Base-by-base conservation (phyloP, 805 yeast species). In the Metschnikowia continentalis region DNA sequence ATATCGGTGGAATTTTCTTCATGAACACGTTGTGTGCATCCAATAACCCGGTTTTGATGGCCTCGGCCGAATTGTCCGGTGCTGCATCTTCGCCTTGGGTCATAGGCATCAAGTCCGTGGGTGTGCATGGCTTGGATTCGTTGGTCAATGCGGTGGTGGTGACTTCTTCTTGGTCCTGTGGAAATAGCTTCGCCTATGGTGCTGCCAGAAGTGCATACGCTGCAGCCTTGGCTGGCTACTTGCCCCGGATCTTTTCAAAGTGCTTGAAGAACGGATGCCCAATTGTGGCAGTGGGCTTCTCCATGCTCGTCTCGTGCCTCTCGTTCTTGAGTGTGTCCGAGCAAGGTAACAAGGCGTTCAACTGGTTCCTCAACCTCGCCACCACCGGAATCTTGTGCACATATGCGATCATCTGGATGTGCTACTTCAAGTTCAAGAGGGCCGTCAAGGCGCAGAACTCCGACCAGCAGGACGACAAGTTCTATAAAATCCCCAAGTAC, bases 141-240 rank as follows among this genome's bases (percentile, higher is more conserved):
- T 54, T 70, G 54, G 71, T 69, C 19, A 70, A 70, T 53, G 70
- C 65, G 2, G 63, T 63, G 19, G 59, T 69, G 32, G 66, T 70
- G 54, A 53, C 68, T 11, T 60, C 74, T 2, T 72, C 72, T 2
- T 69, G 70, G 68, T 66, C 71, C 19, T 68, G 73, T 54, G 74
- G 73, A 42, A 68, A 67, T 50, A 71, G 67, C 1, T 69, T 66
- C 50, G 59, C 64, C 23, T 70, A 66, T 47, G 68, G 69, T n/a
- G 67, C 74, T 5, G 65, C 71, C 22, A 62, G 74, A 64, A 54
- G 63, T 33, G 64, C 67, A 5, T 70, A 68, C 58, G 79, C 94
- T 1, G 86, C 91, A 0, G 84, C 88, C 57, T 83, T 90, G 35
- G 90, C 96, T 2, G 96, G 96, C 48, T 88, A 88, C 65, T 86